Conservation (phyloP, 164 flowering plant genomes). For the Saururus chinensis region DNA sequence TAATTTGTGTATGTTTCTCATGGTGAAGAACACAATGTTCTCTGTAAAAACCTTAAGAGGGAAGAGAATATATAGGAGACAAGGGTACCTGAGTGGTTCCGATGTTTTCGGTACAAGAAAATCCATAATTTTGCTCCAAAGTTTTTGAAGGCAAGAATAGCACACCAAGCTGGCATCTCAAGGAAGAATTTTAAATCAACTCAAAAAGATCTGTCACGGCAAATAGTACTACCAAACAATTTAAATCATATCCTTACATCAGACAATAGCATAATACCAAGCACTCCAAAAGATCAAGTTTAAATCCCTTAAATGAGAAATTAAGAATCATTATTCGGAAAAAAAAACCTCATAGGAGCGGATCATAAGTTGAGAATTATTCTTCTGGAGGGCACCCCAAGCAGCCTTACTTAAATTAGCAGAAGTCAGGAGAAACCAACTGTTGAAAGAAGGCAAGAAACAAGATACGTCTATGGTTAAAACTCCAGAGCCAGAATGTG, state of each 20-base stretch:
- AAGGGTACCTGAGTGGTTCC: conserved; percentile 29
- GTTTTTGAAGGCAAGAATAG: conserved; percentile 58
- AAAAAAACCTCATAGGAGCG: conserved; percentile 91
- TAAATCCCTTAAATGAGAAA: background rate
- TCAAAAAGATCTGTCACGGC: too few relatives aligned
- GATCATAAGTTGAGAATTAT: conserved; percentile 89
- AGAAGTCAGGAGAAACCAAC: conserved; percentile 94
- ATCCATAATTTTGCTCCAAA: conserved; percentile 20
- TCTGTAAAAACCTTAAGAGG: background rate
- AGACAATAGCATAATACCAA: background rate
- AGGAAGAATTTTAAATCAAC: too few relatives aligned
- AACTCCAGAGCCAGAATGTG: background rate
- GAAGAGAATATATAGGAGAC: background rate
- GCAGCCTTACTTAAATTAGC: conserved; percentile 99
- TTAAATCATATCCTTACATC: too few relatives aligned
- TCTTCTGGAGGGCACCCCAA: conserved; percentile 99
- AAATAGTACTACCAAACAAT: too few relatives aligned
- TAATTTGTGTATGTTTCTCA: background rate
- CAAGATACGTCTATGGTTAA: background rate
- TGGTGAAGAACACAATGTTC: background rate
- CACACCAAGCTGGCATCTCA: conserved; percentile 64
- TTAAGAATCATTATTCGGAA: too few relatives aligned
- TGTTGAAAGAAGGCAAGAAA: conserved; percentile 19
- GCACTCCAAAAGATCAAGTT: background rate
- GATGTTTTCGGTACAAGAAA: conserved; percentile 66